Base-by-base conservation (phyloP, 768 basidiomycete species). In the Gymnopilus junonius region DNA sequence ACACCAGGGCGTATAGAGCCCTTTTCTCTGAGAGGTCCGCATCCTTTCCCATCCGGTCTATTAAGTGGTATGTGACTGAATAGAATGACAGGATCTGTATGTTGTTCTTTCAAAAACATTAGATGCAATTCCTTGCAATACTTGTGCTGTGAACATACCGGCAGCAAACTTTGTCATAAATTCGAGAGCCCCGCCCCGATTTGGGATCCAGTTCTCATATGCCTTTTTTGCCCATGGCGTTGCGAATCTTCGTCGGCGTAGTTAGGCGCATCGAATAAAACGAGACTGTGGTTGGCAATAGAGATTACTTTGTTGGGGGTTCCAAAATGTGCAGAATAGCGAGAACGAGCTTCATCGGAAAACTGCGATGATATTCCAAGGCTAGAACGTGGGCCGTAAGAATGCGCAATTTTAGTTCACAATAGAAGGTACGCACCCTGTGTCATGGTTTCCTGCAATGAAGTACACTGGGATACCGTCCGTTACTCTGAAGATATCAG, bases 401-500 rank as follows among this genome's bases (percentile, higher is more conserved):
- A 57, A 17, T 27, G 48, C 8, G 29, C 27, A 32, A 37, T 29
- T 27, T 29, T 58, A 64, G 8, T 55, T 53, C 35, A 39, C 25
- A 10, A 48, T 15, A 32, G 8, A 23, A 21, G 29, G 25, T 32
- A 45, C 82, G 61, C 72, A 92, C 87, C 92, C 93, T 34, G 91
- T 82, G 69, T 99, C 97, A 70, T 95, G 95, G 72, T 98, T 99
- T 6, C 97, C 97, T 2, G 95, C 90, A 29, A 96, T 82, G 71
- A 87, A 91, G 74, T 88, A 90, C 62, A 82, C 77, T 0, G 90
- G 88, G 3, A 85, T 78, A 17, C 73, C 65, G 10, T 79, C 66
- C 6, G 82, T 74, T 21, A 78, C 61, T 29, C 79, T 74, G 76
- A 97, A 96, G 34, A 95, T 94, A 46, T 77, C 78, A 61, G 79